A percentile compares a stretch with the other conserved stretches of the same genome.
These are phyloP conservation scores for Leishmania amazonensis DNA, from an alignment of 208 protist genomes.

Conservation along the genomic window DNA sequence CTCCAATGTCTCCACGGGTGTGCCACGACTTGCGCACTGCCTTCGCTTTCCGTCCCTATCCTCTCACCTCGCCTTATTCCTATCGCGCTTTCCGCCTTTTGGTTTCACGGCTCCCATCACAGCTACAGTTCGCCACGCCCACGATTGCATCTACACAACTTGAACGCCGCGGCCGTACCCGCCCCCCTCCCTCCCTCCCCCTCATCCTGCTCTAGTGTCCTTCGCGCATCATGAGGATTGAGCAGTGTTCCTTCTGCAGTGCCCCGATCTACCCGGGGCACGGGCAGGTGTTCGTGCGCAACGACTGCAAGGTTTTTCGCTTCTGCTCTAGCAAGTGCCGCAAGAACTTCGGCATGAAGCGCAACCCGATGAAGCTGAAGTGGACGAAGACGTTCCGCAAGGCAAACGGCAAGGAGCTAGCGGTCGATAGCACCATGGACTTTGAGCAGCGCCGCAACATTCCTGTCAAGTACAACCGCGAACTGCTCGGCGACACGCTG, in stretches of 20 bases:
- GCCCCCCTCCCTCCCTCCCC: not conserved
- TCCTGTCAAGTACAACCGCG: slow-evolving; percentile 99
- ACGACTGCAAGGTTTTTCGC: slow-evolving; percentile 96
- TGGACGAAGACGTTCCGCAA: slow-evolving; percentile 99
- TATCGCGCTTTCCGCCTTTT: not conserved
- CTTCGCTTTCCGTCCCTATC: not conserved
- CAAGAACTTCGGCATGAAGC: slow-evolving; percentile 99
- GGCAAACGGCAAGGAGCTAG: slow-evolving; percentile 98
- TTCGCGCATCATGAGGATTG: slow-evolving; percentile 92
- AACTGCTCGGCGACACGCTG: slow-evolving; percentile 95
- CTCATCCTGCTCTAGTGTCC: not conserved
- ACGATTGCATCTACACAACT: not conserved
- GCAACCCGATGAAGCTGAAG: slow-evolving; percentile 98
- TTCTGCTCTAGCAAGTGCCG: slow-evolving; percentile 99
- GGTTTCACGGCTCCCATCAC: not conserved
- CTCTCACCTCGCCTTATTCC: not conserved
- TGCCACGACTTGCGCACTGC: not conserved
- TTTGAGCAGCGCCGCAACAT: slow-evolving; percentile 99
- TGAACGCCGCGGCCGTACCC: not conserved
- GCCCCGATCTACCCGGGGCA: slow-evolving; percentile 99
- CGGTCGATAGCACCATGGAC: slow-evolving; percentile 97
- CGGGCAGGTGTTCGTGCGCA: slow-evolving; percentile 98
- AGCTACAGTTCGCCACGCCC: not conserved
- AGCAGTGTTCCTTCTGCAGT: slow-evolving; percentile 98
- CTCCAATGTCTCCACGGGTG: not conserved